These are phyloP conservation scores for Pouteria glomerata DNA, from an alignment of 148 eudicot species.

Conservation along the genomic window DNA sequence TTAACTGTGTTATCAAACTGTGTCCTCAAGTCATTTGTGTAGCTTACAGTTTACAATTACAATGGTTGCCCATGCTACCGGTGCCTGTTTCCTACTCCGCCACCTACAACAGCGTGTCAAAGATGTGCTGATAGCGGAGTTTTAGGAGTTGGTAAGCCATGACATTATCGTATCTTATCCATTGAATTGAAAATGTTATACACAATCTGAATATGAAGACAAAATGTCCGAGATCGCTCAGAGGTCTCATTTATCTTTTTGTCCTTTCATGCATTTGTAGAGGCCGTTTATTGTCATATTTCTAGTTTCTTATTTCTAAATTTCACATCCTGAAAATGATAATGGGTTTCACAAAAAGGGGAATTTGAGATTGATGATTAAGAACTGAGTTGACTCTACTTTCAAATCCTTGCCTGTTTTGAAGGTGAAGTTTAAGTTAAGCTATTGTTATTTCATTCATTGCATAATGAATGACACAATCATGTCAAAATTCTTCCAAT, in stretches of 20 bases:
- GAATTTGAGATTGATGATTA: no score
- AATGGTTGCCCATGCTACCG: constrained; percentile 99
- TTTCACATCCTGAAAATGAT: not conserved
- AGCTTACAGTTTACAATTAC: constrained; percentile 97
- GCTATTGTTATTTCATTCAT: no score
- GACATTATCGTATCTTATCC: not conserved
- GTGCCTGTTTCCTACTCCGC: constrained; percentile 90
- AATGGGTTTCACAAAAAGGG: not conserved
- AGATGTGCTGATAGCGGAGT: constrained; percentile 98
- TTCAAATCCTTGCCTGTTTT: no score
- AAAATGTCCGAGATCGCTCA: no score
- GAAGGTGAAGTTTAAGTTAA: no score
- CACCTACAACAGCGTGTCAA: constrained; percentile 88
- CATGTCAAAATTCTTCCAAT: not conserved
- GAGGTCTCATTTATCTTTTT: not conserved
- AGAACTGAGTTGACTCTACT: no score
- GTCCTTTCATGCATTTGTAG: not conserved
- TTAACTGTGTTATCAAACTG: no score
- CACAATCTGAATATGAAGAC: not conserved
- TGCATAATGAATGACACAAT: no score
- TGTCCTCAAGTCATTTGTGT: constrained; percentile 12
- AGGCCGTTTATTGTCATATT: not conserved
- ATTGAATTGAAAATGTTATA: not conserved
- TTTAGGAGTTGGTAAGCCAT: constrained; percentile 81
- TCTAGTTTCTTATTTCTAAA: not conserved